Base-by-base conservation (phyloP, 345 rosid genomes). In the Lenwebbia sp. region DNA sequence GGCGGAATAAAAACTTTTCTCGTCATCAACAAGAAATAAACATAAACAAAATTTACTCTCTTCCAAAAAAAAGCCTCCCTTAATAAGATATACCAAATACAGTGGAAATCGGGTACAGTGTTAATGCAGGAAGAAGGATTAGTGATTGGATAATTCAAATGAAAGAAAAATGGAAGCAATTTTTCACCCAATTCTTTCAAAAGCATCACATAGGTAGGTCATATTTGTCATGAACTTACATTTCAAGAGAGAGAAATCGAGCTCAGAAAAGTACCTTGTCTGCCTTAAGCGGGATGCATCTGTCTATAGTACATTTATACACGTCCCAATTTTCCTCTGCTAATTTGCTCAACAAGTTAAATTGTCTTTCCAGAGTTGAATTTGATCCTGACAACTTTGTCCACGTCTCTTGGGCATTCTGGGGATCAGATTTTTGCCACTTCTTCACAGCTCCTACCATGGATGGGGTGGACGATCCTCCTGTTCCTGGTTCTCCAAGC, bases 391-490 rank as follows among this genome's bases (percentile, higher is more conserved):
- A 92, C 91, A 97, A 92, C 86, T 94, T 92, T 88, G 86, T 95
- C 99, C 98, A 94, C 65, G 91, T 96, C 89, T 93, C 97, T 86
- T 84, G 89, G 87, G 98, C 94, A 89, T 88, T 95, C 89, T 92
- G 93, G 82, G 97, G 99, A 84, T 97, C 94, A 89, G 94, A 91
- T 85, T 93, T 93, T 88, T 94, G 98, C 99, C 99, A 97, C 90
- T 92, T 97, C 88, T 95, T 96, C 83, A 97, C 98, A 60, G 99
- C 94, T 88, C 99, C 99, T 44, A 97, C 98, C 99, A 97, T 94
- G 86, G 99, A 97, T 87, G 98, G 97, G 15, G 99, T 95, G 50
- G 99, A 96, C 83, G 99, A 96, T 86, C 99, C 99, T 85, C 99
- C 99, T 88, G 91, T 90, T 87, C 99, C 99, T 10, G 99, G 98